Percentiles rank a stretch among this genome's conserved stretches.
Evolutionary conservation across 805 yeast species (phyloP).

Genomic region (Cephaloascus albidus): DNA sequence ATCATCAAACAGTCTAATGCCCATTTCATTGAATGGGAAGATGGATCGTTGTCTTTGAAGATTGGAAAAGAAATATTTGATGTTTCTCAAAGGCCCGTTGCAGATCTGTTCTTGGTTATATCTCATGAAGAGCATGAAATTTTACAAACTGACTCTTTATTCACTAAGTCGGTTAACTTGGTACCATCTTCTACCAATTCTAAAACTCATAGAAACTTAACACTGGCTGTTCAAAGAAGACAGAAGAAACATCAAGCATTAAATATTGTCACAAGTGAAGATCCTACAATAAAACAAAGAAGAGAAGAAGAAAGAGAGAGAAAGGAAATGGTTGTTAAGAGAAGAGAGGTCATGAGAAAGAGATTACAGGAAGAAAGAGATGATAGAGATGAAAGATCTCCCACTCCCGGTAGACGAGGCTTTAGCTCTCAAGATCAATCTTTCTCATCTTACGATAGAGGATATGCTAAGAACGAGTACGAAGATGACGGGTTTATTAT

Average conservation of each 20-base stretch:
- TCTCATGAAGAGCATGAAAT: slow-evolving; percentile 67
- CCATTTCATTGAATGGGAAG: slow-evolving; percentile 88
- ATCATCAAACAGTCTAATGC: slow-evolving; percentile 83
- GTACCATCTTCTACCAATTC: slow-evolving; percentile 90
- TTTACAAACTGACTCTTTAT: slow-evolving; percentile 56
- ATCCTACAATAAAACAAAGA: slow-evolving; percentile 63
- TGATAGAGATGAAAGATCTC: slow-evolving; percentile 41
- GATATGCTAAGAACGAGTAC: slow-evolving; percentile 21
- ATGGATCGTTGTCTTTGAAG: slow-evolving; percentile 79
- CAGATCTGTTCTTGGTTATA: slow-evolving; percentile 63
- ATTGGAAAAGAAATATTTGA: slow-evolving; percentile 86
- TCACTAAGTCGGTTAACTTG: slow-evolving; percentile 60
- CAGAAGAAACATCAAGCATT: slow-evolving; percentile 39
- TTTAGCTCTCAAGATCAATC: slow-evolving; percentile 13
- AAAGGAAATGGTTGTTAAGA: slow-evolving; percentile 50
- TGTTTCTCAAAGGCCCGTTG: slow-evolving; percentile 50
- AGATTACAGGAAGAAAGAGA: slow-evolving; percentile 54
- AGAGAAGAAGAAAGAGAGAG: slow-evolving; percentile 55
- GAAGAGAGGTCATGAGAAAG: slow-evolving; percentile 54
- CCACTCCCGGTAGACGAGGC: slow-evolving; percentile 16
- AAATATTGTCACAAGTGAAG: slow-evolving; percentile 46
- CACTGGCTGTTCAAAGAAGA: slow-evolving; percentile 52
- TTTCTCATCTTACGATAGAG: slow-evolving; percentile 26
- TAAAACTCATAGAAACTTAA: slow-evolving; percentile 69
- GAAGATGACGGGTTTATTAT: slow-evolving; percentile 24